These are phyloP conservation scores for Vigna angularis DNA, from an alignment of 306 rosid species.

Conservation along the genomic window DNA sequence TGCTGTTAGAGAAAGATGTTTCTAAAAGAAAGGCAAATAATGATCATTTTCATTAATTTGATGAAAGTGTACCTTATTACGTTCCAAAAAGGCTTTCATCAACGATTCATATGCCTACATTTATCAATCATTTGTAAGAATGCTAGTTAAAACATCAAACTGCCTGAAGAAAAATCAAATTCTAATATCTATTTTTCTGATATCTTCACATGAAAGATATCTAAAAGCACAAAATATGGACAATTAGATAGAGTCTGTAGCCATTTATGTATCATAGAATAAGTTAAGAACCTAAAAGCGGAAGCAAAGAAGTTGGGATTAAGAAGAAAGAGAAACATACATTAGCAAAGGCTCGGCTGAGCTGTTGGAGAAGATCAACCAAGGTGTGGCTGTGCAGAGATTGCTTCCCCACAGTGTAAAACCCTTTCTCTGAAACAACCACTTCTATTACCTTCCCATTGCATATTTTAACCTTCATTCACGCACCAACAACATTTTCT, in stretches of 20 bases:
- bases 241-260: background rate
- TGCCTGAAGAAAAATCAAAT: slow-evolving; percentile 1
- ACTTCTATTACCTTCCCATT: slow-evolving; percentile 89
- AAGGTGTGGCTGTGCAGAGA: slow-evolving; percentile 74
- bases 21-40: background rate
- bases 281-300: background rate
- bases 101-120: slow-evolving; percentile 86
- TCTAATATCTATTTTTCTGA: background rate
- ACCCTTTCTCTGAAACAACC: slow-evolving; percentile 86
- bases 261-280: background rate
- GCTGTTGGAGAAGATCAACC: slow-evolving; percentile 95
- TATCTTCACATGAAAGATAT: background rate
- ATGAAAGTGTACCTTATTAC: slow-evolving; percentile 71
- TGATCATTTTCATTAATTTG: slow-evolving; percentile 6
- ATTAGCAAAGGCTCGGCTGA: slow-evolving; percentile 89
- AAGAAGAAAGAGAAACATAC: slow-evolving; percentile 51
- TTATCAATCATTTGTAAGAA: slow-evolving; percentile 27
- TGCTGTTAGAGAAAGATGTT: slow-evolving; percentile 24
- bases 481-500: slow-evolving; percentile 6
- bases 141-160: slow-evolving; percentile 19
- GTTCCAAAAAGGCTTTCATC: slow-evolving; percentile 87
- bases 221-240: background rate
- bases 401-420: slow-evolving; percentile 78
- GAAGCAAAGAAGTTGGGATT: background rate
- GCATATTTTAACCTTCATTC: slow-evolving; percentile 81